Evolutionary conservation across 352 stramenopile species (phyloP).

Genomic region (Phytophthora quininea): DNA sequence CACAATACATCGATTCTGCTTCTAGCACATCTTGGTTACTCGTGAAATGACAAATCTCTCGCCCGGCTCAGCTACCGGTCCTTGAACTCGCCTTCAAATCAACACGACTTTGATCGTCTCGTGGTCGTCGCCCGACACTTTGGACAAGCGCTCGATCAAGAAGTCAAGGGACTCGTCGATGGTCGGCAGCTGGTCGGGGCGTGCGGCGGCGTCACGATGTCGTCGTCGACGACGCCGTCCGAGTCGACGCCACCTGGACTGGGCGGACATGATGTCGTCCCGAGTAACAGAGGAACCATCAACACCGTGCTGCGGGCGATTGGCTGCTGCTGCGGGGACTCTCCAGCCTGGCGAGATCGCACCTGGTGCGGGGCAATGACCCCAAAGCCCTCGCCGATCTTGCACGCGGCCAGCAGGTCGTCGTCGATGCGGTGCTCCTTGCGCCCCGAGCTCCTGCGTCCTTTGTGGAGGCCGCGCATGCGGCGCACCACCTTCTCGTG

Average conservation of each 20-base stretch:
- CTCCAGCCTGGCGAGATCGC: slow-evolving; percentile 12
- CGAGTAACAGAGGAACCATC: slow-evolving; percentile 24
- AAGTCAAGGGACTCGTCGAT: slow-evolving; percentile 68
- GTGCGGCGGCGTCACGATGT: background rate
- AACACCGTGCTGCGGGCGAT: slow-evolving; percentile 2
- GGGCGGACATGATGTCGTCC: slow-evolving; percentile 18
- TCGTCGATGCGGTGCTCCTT: slow-evolving; percentile 51
- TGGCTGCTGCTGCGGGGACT: slow-evolving; percentile 6
- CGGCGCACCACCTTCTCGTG: slow-evolving; percentile 61
- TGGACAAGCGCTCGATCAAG: slow-evolving; percentile 48
- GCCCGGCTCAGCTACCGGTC: too few relatives aligned
- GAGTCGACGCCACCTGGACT: slow-evolving; percentile 33
- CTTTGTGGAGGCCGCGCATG: slow-evolving; percentile 52
- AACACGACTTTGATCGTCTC: slow-evolving; percentile 12
- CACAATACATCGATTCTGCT: too few relatives aligned
- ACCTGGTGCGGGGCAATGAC: slow-evolving; percentile 18
- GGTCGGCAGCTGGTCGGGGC: slow-evolving; percentile 38
- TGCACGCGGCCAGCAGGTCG: slow-evolving; percentile 41
- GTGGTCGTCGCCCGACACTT: slow-evolving; percentile 3
- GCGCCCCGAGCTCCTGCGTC: slow-evolving; percentile 37
- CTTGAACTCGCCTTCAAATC: too few relatives aligned
- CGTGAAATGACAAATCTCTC: too few relatives aligned
- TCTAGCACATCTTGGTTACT: too few relatives aligned
- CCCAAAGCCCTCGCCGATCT: slow-evolving; percentile 36
- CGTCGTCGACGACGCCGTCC: slow-evolving; percentile 14